phyloP scores from a whole-genome alignment of 257 asterid genomes.

The Petrea volubilis region DNA sequence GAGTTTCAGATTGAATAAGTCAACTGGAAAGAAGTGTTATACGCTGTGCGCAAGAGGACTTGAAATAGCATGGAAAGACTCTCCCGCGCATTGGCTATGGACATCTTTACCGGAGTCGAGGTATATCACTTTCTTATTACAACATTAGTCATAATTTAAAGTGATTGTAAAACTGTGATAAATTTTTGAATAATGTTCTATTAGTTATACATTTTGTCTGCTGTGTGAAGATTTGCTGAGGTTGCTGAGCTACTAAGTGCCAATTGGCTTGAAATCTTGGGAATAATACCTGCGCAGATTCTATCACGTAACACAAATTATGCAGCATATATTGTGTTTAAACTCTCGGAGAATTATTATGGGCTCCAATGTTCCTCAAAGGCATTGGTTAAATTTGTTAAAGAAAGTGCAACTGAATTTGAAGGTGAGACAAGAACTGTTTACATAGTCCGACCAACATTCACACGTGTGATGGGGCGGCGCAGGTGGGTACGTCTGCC shows the following conservation, averaged over 20 bases:
- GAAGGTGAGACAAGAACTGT: not conserved
- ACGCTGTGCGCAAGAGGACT: slow-evolving; percentile 46
- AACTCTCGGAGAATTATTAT: not conserved
- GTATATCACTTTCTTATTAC: slow-evolving; percentile 13
- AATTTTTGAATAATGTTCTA: too few relatives aligned
- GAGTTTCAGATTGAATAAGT: slow-evolving; percentile 33
- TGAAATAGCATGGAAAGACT: slow-evolving; percentile 28
- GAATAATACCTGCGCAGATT: slow-evolving; percentile 8
- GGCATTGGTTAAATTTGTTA: slow-evolving; percentile 23
- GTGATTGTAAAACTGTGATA: not conserved
- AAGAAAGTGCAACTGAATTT: not conserved
- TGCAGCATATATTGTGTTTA: slow-evolving; percentile 31
- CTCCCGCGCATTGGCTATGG: slow-evolving; percentile 38
- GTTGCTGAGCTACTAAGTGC: slow-evolving; percentile 43
- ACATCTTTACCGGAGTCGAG: slow-evolving; percentile 41
- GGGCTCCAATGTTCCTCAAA: slow-evolving; percentile 26
- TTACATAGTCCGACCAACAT: not conserved
- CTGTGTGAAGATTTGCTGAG: slow-evolving; percentile 46
- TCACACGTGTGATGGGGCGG: not conserved
- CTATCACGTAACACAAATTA: slow-evolving; percentile 32
- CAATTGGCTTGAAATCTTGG: slow-evolving; percentile 51
- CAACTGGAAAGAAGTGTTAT: slow-evolving; percentile 42
- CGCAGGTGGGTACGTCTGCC: not conserved
- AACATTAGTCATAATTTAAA: not conserved
- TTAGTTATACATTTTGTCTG: not conserved